Conservation (phyloP, 768 basidiomycete genomes). For the Pleurotus cornucopiae region DNA sequence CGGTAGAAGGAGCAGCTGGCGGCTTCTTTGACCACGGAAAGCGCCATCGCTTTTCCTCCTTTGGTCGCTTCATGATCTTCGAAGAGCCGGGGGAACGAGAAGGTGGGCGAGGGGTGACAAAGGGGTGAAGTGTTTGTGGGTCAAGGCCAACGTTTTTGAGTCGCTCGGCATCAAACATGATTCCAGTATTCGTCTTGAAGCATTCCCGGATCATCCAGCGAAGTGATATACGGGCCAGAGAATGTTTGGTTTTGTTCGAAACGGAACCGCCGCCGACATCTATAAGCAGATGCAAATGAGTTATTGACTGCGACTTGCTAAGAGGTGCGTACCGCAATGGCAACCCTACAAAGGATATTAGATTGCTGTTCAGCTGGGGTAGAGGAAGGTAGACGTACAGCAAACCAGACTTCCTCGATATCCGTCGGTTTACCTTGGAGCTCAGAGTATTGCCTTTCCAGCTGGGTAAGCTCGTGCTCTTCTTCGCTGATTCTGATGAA, state of each 20-base stretch:
- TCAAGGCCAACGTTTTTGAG: slow-evolving; percentile 49
- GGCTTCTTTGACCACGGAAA: slow-evolving; percentile 12
- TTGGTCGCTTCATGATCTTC: slow-evolving; percentile 18
- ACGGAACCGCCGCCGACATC: slow-evolving; percentile 31
- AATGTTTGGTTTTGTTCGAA: slow-evolving; percentile 37
- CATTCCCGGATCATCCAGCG: slow-evolving; percentile 75
- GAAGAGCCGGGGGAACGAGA: slow-evolving; percentile 21
- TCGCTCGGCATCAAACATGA: slow-evolving; percentile 49
- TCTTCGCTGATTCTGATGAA: slow-evolving; percentile 4
- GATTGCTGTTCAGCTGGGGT: too few species aligned
- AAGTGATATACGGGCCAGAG: slow-evolving; percentile 51
- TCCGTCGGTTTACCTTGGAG: slow-evolving; percentile 22
- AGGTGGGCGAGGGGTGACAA: slow-evolving; percentile 32
- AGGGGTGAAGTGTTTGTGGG: slow-evolving; percentile 39
- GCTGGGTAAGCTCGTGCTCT: not conserved
- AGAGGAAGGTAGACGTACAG: slow-evolving; percentile 17
- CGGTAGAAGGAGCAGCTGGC: not conserved
- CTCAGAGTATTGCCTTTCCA: slow-evolving; percentile 24
- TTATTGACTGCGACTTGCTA: not conserved
- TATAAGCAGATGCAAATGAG: slow-evolving; percentile 1
- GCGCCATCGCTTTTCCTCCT: slow-evolving; percentile 12
- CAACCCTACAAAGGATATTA: slow-evolving; percentile 19
- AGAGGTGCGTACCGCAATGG: slow-evolving; percentile 27
- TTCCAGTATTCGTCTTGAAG: slow-evolving; percentile 56
- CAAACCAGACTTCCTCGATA: slow-evolving; percentile 54